A percentile compares a stretch with the other conserved stretches of the same genome.
These are phyloP conservation scores for Geosmithia morbida DNA, from an alignment of 2,329 filamentous ascomycete species.

Conservation along the genomic window DNA sequence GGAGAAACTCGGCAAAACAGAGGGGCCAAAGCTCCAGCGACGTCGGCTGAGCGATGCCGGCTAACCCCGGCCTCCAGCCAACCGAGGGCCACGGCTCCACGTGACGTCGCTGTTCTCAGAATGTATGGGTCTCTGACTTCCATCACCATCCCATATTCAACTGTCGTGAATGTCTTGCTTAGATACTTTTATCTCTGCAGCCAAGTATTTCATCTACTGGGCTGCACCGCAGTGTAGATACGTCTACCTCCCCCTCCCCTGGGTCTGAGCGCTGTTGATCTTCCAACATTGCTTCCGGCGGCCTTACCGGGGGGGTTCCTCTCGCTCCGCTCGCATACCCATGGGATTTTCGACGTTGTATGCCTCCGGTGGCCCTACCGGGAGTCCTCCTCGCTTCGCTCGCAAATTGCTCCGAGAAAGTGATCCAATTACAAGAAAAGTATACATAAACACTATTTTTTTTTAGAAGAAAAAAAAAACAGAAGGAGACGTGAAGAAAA, in stretches of 20 bases:
- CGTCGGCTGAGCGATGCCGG: conserved; percentile 12
- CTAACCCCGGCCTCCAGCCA: conserved; percentile 24
- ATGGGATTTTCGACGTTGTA: no score
- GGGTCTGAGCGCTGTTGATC: no score
- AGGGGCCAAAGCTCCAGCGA: neutral
- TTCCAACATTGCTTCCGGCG: no score
- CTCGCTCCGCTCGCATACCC: no score
- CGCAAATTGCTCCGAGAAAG: neutral
- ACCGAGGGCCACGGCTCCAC: conserved; percentile 23
- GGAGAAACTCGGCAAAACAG: neutral
- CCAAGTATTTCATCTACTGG: no score
- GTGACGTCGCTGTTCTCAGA: conserved; percentile 10
- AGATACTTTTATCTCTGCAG: no score
- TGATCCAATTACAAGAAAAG: neutral
- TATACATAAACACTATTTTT: neutral
- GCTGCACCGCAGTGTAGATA: no score
- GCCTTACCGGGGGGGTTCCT: no score
- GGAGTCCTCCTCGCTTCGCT: neutral
- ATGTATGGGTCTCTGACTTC: no score
- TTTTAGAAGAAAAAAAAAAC: neutral
- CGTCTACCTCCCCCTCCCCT: no score
- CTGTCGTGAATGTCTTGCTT: no score
- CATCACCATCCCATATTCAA: no score
- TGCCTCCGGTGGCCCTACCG: neutral
- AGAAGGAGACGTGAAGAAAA: neutral